Evolutionary conservation across 2,329 filamentous ascomycete genomes (phyloP), one percentile per base, ranked within the genome.

Genomic region (Claviceps quebecensis): DNA sequence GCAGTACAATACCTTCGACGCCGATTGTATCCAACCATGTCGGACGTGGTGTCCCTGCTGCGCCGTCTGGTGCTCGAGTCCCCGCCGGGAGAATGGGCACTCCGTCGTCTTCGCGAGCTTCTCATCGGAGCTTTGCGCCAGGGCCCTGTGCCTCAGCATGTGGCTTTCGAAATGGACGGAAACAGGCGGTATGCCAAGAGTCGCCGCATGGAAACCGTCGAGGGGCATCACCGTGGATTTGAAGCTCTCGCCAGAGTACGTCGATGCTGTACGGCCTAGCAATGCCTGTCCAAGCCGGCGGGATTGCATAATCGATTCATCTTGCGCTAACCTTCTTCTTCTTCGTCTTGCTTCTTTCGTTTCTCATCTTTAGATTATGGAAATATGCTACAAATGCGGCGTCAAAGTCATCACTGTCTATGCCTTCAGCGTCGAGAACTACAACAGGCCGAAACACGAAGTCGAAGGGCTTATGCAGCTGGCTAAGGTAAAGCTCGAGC

Each of bases 161-260:
- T 98, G 54, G 93, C 93, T n/a, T 98, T 98, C 64, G 91, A 96
- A 60, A 98, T 98, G 93, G 93, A 98, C 66, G 93, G 93, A 52
- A 98, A 98, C 69, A 76, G 93, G 61, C 84, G 93, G 45, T 98
- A 94, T 71, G 93, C 93, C 14, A 79, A 87, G 55, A 86, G 77
- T 56, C 88, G 93, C 70, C 83, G 91, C 57, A 95, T 98, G 65
- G 93, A 98, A 72, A 95, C 90, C 0, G 83, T 97, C 37, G 91
- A 98, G 69, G 93, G 93, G 23, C 93, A 98, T 66, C 90, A 95
- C 65, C 72, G 95, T 59, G 93, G 93, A 2, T 98, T 97, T 61
- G 93, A 98, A 70, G 90, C 93, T 34, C 74, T 98, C 55, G 93
- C 91, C 48, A 82, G 84, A 64, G 88, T 91, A 72, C 50, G 79